Evolutionary conservation across 148 eudicot genomes (phyloP).

Genomic region (Bassia scoparia): DNA sequence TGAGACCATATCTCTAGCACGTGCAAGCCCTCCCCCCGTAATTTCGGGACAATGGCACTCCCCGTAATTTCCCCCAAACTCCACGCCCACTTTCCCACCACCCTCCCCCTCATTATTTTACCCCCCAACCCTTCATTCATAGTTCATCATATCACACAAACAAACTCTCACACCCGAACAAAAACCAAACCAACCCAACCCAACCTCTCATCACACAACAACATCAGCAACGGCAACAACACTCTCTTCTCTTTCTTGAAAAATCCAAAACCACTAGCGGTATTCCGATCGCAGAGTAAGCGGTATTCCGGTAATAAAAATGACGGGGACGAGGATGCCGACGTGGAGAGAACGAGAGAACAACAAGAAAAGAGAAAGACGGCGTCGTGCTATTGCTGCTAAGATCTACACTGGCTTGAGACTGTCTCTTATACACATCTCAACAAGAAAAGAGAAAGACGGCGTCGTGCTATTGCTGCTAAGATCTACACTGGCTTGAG

Average conservation of each 20-base stretch:
- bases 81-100: slow-evolving; percentile 11
- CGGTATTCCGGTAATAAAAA: slow-evolving; percentile 21
- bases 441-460: slow-evolving; percentile 80
- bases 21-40: slow-evolving; percentile 30
- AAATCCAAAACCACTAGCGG: background rate
- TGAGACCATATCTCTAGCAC: slow-evolving; percentile 21
- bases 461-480: slow-evolving; percentile 88
- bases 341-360: slow-evolving; percentile 93
- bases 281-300: background rate
- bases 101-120: background rate
- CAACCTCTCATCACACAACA: background rate
- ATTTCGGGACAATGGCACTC: slow-evolving; percentile 19
- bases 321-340: slow-evolving; percentile 83
- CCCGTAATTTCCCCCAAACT: slow-evolving; percentile 12
- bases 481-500: slow-evolving; percentile 84
- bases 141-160: background rate
- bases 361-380: slow-evolving; percentile 82
- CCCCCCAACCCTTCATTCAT: background rate
- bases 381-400: slow-evolving; percentile 88
- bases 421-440: no score
- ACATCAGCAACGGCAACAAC: no score
- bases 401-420: slow-evolving; percentile 84
- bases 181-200: background rate
- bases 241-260: no score
- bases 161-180: background rate